Conservation (phyloP, 371 early-diverging fungal genomes). For the Apophysomyces variabilis region DNA sequence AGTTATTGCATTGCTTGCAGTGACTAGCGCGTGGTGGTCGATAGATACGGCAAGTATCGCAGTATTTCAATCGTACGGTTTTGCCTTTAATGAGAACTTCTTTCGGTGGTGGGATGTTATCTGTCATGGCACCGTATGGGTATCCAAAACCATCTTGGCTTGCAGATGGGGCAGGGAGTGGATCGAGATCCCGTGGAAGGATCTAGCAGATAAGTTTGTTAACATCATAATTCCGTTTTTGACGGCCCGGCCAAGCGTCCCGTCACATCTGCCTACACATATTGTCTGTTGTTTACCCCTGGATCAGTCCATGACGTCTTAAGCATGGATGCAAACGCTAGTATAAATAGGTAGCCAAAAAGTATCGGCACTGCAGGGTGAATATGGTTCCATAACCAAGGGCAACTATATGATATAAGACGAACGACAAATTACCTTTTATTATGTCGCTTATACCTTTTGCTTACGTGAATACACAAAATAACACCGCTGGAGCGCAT, state of each 20-base stretch:
- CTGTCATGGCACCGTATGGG: conserved; percentile 26
- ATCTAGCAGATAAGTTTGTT: conserved; percentile 39
- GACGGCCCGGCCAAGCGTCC: neutral
- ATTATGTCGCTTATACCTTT: neutral
- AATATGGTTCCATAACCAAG: conserved; percentile 67
- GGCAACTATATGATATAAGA: conserved; percentile 48
- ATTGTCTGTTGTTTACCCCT: conserved; percentile 56
- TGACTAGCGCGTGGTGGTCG: conserved; percentile 89
- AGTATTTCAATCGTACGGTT: conserved; percentile 79
- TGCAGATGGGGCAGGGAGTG: conserved; percentile 39
- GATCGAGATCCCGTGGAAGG: conserved; percentile 77
- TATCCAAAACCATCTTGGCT: conserved; percentile 41
- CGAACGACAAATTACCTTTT: neutral
- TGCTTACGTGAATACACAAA: conserved; percentile 69
- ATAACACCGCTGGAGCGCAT: conserved; percentile 63
- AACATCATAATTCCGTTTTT: neutral
- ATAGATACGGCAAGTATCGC: conserved; percentile 88
- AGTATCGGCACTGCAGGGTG: conserved; percentile 69
- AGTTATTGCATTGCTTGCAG: conserved; percentile 88
- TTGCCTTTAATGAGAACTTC: conserved; percentile 69
- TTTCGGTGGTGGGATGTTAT: conserved; percentile 49
- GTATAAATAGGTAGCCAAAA: conserved; percentile 74
- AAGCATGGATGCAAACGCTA: conserved; percentile 75
- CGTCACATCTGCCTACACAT: conserved; percentile 9
- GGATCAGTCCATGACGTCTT: conserved; percentile 92